Conservation (phyloP, 257 asterid species). For the Solanum microdontum region DNA sequence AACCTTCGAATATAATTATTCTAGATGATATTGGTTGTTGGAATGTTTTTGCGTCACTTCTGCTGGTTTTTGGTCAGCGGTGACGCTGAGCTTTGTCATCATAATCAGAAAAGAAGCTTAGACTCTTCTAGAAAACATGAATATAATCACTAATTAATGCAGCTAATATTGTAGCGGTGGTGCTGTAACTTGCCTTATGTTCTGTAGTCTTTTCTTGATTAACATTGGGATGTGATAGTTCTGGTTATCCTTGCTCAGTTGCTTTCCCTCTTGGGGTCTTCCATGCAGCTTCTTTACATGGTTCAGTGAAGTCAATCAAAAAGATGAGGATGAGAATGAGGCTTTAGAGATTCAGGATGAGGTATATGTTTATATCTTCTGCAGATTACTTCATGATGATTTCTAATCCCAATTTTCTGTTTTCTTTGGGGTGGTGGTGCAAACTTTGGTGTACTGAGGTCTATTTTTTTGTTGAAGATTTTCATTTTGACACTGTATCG, state of each 20-base stretch:
- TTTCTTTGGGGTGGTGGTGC: not conserved
- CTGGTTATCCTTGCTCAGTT: not conserved
- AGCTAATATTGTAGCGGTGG: not conserved
- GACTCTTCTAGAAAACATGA: not conserved
- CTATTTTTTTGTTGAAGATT: not conserved
- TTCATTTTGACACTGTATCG: not conserved
- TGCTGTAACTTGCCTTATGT: not conserved
- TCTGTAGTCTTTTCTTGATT: not conserved
- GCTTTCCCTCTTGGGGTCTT: not conserved
- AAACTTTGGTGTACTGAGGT: not conserved
- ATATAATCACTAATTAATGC: not conserved
- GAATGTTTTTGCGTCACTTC: not conserved
- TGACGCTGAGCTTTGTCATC: not conserved
- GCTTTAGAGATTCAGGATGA: slow-evolving; percentile 56
- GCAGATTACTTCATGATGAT: not conserved
- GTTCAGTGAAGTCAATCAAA: slow-evolving; percentile 54
- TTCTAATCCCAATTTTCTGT: not conserved
- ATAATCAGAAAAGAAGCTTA: not conserved
- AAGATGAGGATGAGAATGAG: slow-evolving; percentile 39
- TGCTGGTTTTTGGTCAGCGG: not conserved
- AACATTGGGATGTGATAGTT: not conserved
- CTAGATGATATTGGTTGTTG: not conserved
- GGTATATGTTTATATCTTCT: slow-evolving; percentile 25
- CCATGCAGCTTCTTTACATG: slow-evolving; percentile 78
- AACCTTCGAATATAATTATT: not conserved